These are phyloP conservation scores for Chalaropsis ovoidea DNA, from an alignment of 2,329 filamentous ascomycete species.

Conservation along the genomic window DNA sequence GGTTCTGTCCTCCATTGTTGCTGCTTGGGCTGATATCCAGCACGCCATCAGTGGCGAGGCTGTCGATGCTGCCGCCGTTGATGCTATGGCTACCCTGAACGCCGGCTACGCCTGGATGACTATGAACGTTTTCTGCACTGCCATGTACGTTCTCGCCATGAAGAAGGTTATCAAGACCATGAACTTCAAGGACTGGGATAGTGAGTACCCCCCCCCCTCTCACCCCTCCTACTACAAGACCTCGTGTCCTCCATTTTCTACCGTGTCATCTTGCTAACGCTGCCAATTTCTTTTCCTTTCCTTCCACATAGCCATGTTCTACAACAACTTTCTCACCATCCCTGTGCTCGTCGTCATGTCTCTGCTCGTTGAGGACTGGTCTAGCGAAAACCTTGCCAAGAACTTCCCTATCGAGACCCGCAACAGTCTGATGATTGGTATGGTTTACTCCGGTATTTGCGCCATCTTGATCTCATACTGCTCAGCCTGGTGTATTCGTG, in stretches of 20 bases:
- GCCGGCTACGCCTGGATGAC: constrained; percentile 97
- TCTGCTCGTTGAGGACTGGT: constrained; percentile 85
- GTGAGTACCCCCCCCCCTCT: constrained; percentile 47
- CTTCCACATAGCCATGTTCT: constrained; percentile 80
- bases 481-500: constrained; percentile 95
- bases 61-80: constrained; percentile 50
- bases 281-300: neutral
- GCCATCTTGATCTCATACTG: constrained; percentile 99
- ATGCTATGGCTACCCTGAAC: constrained; percentile 79
- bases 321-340: constrained; percentile 97
- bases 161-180: constrained; percentile 98
- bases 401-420: constrained; percentile 83
- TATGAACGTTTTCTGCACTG: constrained; percentile 90
- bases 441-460: constrained; percentile 86
- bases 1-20: constrained; percentile 88
- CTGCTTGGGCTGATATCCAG: constrained; percentile 94
- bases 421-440: constrained; percentile 70
- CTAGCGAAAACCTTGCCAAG: constrained; percentile 63
- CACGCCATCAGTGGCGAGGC: constrained; percentile 60
- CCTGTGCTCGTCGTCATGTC: constrained; percentile 78
- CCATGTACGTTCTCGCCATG: constrained; percentile 83
- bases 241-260: neutral
- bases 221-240: neutral
- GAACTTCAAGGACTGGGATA: constrained; percentile 99
- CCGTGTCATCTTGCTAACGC: neutral